Conservation (phyloP, 257 asterid genomes). For the Coffea eugenioides region DNA sequence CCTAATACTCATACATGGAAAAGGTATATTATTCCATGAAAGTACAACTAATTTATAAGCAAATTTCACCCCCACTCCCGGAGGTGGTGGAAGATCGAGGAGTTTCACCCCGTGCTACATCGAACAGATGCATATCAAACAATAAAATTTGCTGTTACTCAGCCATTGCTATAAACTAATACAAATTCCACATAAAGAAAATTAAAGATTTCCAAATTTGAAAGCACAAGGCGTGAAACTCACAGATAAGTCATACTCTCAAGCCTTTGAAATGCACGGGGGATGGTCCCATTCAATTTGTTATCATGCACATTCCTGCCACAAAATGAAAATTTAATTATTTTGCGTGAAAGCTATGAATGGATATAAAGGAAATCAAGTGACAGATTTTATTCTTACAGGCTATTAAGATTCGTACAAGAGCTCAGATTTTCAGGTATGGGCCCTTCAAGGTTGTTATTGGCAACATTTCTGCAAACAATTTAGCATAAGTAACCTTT, state of each 20-base stretch:
- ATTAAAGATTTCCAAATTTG: neutral
- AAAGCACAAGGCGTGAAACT: conserved; percentile 30
- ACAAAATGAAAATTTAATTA: neutral
- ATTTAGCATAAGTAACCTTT: conserved; percentile 6
- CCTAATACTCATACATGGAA: neutral
- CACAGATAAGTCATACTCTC: conserved; percentile 96
- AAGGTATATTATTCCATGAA: neutral
- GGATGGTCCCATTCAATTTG: conserved; percentile 77
- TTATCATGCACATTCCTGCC: conserved; percentile 80
- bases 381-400: conserved; percentile 48
- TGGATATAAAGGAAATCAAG: neutral
- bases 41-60: too few relatives aligned
- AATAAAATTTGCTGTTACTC: neutral
- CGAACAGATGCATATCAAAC: neutral
- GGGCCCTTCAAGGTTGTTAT: conserved; percentile 73
- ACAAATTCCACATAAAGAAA: neutral
- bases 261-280: conserved; percentile 68
- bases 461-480: conserved; percentile 79
- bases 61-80: neutral
- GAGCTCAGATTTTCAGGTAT: conserved; percentile 93
- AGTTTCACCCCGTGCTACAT: neutral
- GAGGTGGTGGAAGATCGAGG: too few relatives aligned
- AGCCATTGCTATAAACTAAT: neutral
- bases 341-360: neutral
- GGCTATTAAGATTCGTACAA: conserved; percentile 90